Base-by-base conservation (phyloP, 2,329 filamentous ascomycete species). In the Fulvia fulva region DNA sequence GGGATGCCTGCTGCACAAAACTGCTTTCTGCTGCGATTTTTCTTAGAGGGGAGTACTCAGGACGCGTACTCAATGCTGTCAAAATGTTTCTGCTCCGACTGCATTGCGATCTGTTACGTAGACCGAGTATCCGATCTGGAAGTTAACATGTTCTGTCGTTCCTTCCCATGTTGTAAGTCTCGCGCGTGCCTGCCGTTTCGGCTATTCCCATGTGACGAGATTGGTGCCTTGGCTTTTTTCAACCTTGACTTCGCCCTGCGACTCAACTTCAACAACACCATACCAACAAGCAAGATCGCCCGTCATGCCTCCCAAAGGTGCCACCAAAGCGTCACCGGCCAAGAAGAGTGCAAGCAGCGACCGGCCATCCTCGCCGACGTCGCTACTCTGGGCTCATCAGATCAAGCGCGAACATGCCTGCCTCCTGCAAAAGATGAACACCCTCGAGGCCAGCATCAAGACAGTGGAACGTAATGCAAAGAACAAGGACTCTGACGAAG, bases 301-400 rank as follows among this genome's bases (percentile, higher is more conserved):
- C 23, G 26, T 30, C 23, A 64, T 62, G 56, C 51, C 58, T 26
- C 58, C 59, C 7, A 61, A 62, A 26, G 25, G 19, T 26, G n/a
- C 47, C 23, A 50, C 14, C 57, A 52, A 50, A 14, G 30, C 26
- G 23, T 28, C 47, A 14, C 47, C 47, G 26, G 25, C 19, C 16
- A 50, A 32, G 47, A 28, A 32, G 23, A 30, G 1, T 21, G 26
- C 47, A 5, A 47, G 44, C 52, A 50, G 21, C n/a, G 26, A 19
- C 26, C 47, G 47, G 47, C 61, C 66, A 14, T 55, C 65, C 3
- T 66, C 64, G 3, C 66, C 68, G 3, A 65, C 62, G 0, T 60
- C 64, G 11, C 68, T 77, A 5, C 65, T 78, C 8, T 78, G 75
- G 75, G 73, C 71, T 0, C 71, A 75, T 26, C 73, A 76, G 49